Base-by-base conservation (phyloP, 495 filamentous ascomycete species). In the Aspergillus sclerotioniger region DNA sequence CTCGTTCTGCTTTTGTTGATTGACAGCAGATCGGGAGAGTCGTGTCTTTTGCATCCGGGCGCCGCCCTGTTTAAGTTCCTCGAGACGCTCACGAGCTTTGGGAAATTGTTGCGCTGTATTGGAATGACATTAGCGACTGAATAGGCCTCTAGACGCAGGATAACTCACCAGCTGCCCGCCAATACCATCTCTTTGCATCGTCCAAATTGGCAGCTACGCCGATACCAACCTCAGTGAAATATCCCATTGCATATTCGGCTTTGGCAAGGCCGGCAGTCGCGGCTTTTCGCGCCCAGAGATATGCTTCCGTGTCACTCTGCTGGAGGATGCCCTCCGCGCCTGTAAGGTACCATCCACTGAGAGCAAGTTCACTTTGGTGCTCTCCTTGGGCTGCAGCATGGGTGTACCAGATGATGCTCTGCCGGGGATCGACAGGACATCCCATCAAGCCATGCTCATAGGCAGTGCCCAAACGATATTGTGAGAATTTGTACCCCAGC, bases 141-240 rank as follows among this genome's bases (percentile, higher is more conserved):
- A 70, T 59, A 65, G 50, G 51, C 20, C 13, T 31, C 47, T 8
- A 17, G 35, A 35, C 9, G 21, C 15, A 20, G 51, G 16, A 55
- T 58, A 41, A 88, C 93, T 86, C 75, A 97, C 94, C 89, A 74
- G 94, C 94, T 76, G 94, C 91, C 73, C 92, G 83, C 83, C 92
- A 96, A 76, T 98, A 98, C 94, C 94, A 98, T 64, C 91, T 82
- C 77, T 96, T 96, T 17, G 93, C 94, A 75, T 96, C 94, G 64
- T 98, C 94, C 60, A 96, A 58, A 68, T 91, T 92, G 4, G 88
- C 83, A 28, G 85, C 79, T 51, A 88, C 84, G n/a, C 94, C 94
- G 61, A 98, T 97, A 0, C 94, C 94, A 31, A 91, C 88, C 71
- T 98, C 94, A 0, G 91, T 96, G 62, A 94, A 98, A 70, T 97